Conservation (phyloP, 1,284 basidiomycete species). For the Leccinum subrobustum region DNA sequence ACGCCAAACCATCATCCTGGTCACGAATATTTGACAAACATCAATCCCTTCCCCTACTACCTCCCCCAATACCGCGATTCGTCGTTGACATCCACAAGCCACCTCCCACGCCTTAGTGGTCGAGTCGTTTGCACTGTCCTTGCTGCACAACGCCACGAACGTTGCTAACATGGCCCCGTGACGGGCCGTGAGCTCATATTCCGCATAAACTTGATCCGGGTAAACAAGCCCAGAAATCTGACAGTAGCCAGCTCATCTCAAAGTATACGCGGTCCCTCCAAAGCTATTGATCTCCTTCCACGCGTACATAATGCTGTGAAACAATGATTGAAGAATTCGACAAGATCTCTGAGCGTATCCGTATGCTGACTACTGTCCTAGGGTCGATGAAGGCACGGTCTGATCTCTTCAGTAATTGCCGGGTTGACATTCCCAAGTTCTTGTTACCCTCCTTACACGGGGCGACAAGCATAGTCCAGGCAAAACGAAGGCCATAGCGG, state of each 20-base stretch:
- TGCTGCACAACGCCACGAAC: conserved; percentile 72
- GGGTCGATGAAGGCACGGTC: neutral
- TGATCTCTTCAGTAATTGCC: neutral
- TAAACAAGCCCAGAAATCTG: conserved; percentile 74
- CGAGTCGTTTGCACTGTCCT: conserved; percentile 39
- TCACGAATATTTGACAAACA: no score
- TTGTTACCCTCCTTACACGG: neutral
- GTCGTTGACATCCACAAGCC: conserved; percentile 49
- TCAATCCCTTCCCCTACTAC: conserved; percentile 42
- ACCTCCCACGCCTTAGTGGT: conserved; percentile 65
- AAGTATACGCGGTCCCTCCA: neutral
- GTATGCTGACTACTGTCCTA: neutral
- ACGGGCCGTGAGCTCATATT: conserved; percentile 2
- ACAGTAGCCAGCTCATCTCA: no score
- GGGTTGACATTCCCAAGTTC: neutral
- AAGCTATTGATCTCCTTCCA: neutral
- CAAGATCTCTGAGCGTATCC: neutral
- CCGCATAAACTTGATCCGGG: conserved; percentile 26
- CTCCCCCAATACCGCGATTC: conserved; percentile 17
- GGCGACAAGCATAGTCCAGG: neutral
- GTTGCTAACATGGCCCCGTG: conserved; percentile 55
- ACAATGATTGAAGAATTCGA: neutral
- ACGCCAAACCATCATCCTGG: no score
- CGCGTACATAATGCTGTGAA: neutral
- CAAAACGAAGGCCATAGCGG: neutral